Conservation (phyloP, 2,329 filamentous ascomycete species). For the Venturia effusa region DNA sequence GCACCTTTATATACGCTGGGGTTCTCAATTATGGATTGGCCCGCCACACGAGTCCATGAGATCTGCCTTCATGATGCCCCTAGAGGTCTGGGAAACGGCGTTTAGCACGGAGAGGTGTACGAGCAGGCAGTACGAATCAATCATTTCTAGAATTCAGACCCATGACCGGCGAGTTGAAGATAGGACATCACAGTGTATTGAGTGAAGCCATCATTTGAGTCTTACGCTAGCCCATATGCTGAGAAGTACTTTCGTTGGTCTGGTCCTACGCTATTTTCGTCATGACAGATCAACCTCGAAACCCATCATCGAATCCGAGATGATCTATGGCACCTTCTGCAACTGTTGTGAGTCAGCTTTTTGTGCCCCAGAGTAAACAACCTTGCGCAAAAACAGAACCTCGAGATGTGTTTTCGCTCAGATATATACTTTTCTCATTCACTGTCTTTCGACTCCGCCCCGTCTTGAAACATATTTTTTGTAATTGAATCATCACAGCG, state of each 20-base stretch:
- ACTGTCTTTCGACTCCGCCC: conserved; percentile 4
- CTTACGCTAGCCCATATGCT: too few relatives aligned
- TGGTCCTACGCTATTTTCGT: neutral
- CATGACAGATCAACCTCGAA: neutral
- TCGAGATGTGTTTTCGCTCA: neutral
- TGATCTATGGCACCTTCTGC: neutral
- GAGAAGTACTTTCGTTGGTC: neutral
- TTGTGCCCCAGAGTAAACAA: too few relatives aligned
- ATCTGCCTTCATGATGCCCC: neutral
- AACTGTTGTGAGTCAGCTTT: neutral
- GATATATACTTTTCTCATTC: conserved; percentile 8
- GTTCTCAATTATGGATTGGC: neutral
- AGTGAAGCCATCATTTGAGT: neutral
- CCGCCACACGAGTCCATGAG: neutral
- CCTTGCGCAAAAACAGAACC: too few relatives aligned
- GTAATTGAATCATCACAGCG: conserved; percentile 5
- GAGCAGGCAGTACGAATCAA: neutral
- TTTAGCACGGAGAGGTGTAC: neutral
- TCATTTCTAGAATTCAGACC: neutral
- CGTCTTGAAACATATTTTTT: conserved; percentile 10
- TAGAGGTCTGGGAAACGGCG: neutral
- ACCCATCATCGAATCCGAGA: neutral
- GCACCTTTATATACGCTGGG: neutral
- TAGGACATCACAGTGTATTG: neutral
- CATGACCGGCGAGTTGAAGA: neutral